phyloP scores from a whole-genome alignment of 2,329 filamentous ascomycete genomes.

The Colletotrichum sp. region DNA sequence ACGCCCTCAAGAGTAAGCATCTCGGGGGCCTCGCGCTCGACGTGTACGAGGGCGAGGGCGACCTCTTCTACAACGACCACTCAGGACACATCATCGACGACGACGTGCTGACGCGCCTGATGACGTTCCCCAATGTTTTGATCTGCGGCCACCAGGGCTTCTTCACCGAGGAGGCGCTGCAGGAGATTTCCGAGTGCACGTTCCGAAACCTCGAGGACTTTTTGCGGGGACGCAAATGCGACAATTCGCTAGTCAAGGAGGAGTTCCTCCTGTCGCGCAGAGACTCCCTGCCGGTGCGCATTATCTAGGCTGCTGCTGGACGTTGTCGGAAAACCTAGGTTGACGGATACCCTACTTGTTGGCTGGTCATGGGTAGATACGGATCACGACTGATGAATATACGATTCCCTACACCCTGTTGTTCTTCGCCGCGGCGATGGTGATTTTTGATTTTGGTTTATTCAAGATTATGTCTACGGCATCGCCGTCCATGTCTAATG shows the following conservation, averaged over 20 bases:
- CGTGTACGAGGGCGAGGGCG: conserved; percentile 71
- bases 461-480: background rate
- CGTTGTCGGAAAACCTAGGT: background rate
- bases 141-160: conserved; percentile 74
- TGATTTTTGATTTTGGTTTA: background rate
- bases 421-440: rapidly evolving
- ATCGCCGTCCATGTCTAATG: background rate
- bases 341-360: background rate
- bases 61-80: conserved; percentile 70
- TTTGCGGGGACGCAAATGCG: conserved; percentile 34
- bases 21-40: conserved; percentile 70
- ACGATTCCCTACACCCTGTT: background rate
- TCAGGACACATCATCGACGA: conserved; percentile 70
- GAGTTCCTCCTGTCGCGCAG: conserved; percentile 20
- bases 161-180: conserved; percentile 69
- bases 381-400: conserved; percentile 12
- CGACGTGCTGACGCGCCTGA: conserved; percentile 68
- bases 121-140: conserved; percentile 72
- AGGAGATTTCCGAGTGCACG: conserved; percentile 67
- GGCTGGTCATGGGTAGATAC: background rate
- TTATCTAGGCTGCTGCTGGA: conserved; percentile 27
- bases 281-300: conserved; percentile 35
- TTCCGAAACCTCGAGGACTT: conserved; percentile 61
- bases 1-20: conserved; percentile 63
- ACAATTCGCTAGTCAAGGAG: conserved; percentile 39